These are phyloP conservation scores for Hyaloscypha hepaticicola DNA, from an alignment of 495 filamentous ascomycete genomes.

Conservation along the genomic window DNA sequence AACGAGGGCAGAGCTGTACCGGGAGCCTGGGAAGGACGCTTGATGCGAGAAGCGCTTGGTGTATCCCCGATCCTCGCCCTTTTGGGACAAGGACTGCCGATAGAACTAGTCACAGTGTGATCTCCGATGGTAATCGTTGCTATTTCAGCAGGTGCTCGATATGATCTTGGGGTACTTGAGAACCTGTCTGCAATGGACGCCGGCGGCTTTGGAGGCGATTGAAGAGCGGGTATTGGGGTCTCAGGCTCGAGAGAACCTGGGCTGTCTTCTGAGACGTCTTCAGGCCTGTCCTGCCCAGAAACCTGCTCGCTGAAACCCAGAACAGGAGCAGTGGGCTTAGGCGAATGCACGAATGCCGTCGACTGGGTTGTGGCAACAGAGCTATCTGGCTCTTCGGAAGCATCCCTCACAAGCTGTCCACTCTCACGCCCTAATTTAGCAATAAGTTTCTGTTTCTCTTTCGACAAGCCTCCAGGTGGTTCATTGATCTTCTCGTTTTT, in stretches of 20 bases:
- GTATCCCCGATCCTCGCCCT: slow-evolving; percentile 34
- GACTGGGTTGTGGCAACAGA: slow-evolving; percentile 13
- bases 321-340: neutral
- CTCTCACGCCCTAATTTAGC: slow-evolving; percentile 31
- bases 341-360: neutral
- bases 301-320: slow-evolving; percentile 3
- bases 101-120: slow-evolving; percentile 61
- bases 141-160: slow-evolving; percentile 48
- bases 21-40: neutral
- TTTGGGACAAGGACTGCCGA: slow-evolving; percentile 44
- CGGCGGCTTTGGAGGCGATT: slow-evolving; percentile 24
- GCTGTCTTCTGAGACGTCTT: neutral
- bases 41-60: slow-evolving; percentile 19
- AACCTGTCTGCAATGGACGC: slow-evolving; percentile 24
- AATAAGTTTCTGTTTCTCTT: slow-evolving; percentile 36
- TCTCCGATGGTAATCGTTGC: slow-evolving; percentile 90
- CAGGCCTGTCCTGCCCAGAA: neutral
- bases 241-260: slow-evolving; percentile 6
- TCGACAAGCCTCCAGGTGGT: slow-evolving; percentile 24
- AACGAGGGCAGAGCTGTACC: slow-evolving; percentile 48
- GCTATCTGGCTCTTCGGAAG: slow-evolving; percentile 14
- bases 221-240: slow-evolving; percentile 24
- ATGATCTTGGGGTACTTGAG: slow-evolving; percentile 23
- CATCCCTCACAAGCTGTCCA: slow-evolving; percentile 19
- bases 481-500: neutral